phyloP scores from a whole-genome alignment of 306 rosid species.

The Begonia masoniana region DNA sequence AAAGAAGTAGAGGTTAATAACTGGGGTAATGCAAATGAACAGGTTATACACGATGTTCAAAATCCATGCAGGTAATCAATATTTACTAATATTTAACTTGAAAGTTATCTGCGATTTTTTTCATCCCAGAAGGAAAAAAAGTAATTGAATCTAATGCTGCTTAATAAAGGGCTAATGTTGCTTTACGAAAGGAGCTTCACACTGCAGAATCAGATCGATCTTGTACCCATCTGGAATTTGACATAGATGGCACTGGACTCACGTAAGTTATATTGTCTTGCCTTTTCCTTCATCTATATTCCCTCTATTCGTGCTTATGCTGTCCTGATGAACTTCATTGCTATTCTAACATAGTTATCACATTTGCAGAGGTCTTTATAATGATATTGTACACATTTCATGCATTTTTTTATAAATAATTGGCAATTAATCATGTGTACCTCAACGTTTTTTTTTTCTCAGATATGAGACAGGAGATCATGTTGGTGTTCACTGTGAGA shows the following conservation, averaged over 20 bases:
- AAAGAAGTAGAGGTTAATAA: constrained; percentile 23
- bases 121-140: background rate
- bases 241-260: constrained; percentile 46
- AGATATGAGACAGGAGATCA: constrained; percentile 99
- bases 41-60: constrained; percentile 52
- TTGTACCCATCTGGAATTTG: constrained; percentile 86
- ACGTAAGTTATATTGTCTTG: constrained; percentile 26
- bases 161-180: constrained; percentile 53
- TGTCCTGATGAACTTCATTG: too few relatives aligned
- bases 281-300: too few relatives aligned
- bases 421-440: too few relatives aligned
- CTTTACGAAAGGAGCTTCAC: constrained; percentile 71
- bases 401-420: too few relatives aligned
- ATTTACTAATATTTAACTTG: constrained; percentile 7
- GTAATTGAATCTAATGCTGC: constrained; percentile 5
- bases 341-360: too few relatives aligned
- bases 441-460: constrained; percentile 8
- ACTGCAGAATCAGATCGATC: constrained; percentile 74
- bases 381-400: too few relatives aligned
- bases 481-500: constrained; percentile 93
- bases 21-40: constrained; percentile 43
- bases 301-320: too few relatives aligned
- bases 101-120: background rate
- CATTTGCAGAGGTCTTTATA: too few relatives aligned
- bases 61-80: constrained; percentile 73